These are phyloP conservation scores for Metarhizium anisopliae DNA, from an alignment of 2,329 filamentous ascomycete species.

Conservation along the genomic window DNA sequence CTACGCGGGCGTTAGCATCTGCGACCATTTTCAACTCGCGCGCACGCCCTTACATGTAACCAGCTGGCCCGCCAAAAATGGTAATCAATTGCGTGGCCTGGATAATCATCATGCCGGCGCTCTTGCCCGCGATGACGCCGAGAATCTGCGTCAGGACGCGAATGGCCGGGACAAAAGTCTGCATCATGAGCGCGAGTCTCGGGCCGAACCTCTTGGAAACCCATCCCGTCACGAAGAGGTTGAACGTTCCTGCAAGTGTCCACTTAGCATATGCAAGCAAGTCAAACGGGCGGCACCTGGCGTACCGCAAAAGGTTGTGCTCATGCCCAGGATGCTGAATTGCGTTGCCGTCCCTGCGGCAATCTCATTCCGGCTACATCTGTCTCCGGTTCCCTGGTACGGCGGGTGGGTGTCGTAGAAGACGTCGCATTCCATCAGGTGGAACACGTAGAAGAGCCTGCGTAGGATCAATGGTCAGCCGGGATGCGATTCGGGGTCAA, in stretches of 20 bases:
- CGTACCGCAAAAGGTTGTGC: slow-evolving; percentile 56
- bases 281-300: not conserved
- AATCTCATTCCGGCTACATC: slow-evolving; percentile 53
- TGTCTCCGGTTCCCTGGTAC: slow-evolving; percentile 36
- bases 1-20: slow-evolving; percentile 12
- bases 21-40: not conserved
- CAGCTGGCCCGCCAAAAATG: slow-evolving; percentile 57
- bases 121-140: slow-evolving; percentile 53
- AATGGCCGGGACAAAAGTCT: slow-evolving; percentile 56
- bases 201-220: slow-evolving; percentile 58
- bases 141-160: slow-evolving; percentile 55
- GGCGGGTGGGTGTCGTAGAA: slow-evolving; percentile 54
- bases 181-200: slow-evolving; percentile 50
- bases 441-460: slow-evolving; percentile 55
- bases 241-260: slow-evolving; percentile 34
- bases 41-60: slow-evolving; percentile 44
- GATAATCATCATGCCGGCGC: slow-evolving; percentile 56
- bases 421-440: slow-evolving; percentile 62
- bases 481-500: too few species aligned
- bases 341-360: slow-evolving; percentile 55
- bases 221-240: slow-evolving; percentile 60
- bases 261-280: not conserved
- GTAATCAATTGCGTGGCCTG: slow-evolving; percentile 61
- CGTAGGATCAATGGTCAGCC: too few species aligned
- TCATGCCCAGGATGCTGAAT: slow-evolving; percentile 56